Evolutionary conservation across 441 rosid genomes (phyloP), one percentile per base, ranked within the genome.

Genomic region (Pelargonium australe): DNA sequence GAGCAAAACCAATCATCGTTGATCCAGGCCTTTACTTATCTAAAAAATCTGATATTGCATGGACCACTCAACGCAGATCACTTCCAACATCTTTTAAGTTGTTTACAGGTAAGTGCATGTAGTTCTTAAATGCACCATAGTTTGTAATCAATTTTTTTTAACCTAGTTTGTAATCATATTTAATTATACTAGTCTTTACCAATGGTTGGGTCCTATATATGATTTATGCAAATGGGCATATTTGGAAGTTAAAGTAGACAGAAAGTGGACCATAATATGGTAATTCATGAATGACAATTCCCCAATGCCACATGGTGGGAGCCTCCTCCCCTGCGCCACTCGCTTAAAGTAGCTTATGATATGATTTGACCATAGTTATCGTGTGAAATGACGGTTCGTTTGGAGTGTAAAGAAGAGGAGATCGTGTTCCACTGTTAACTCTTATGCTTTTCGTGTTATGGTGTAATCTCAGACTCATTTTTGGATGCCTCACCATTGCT

Each of bases 21-120:
- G 99, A 94, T 75, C 99, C 99, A 11, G 99, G 95, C 69, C 84
- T 94, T 40, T 91, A 94, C 87, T 77, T 87, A 28, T 89, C 96
- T 1, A 89, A 87, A 79, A 94, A 91, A 81, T 85, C 95, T n/a
- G 94, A 94, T 72, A 69, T 94, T 75, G 87, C 89, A 78, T 81
- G 80, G 84, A 91, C 96, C 63, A 84, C 89, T 76, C 97, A 94
- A 74, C 87, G 94, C 1, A 82, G 97, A 71, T 85, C 97, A 47
- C 84, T 91, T 75, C 97, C 98, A 7, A 82, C 90, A 10, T 83
- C 98, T 55, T 94, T 89, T 83, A 91, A 88, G 89, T 76, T 94
- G 75, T 92, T 83, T 75, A 88, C 98, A 12, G 98, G 96, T 92
- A 71, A 67, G 73, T 67, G 20, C 13, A 47, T 16, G 66, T 12